Evolutionary conservation across 345 rosid species (phyloP).

Genomic region (Brassica cretica): DNA sequence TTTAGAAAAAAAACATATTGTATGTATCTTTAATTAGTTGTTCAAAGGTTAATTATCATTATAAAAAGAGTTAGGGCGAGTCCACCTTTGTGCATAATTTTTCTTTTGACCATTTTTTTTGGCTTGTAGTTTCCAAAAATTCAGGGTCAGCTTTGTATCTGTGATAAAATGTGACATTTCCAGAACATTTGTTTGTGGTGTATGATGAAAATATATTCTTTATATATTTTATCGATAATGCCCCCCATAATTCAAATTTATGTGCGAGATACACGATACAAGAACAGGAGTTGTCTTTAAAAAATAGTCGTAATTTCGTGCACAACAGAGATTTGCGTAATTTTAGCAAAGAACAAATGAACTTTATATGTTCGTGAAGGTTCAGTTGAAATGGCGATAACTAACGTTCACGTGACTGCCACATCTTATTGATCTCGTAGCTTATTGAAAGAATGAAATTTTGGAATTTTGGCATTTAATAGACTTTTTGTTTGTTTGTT

Average conservation of each 20-base stretch:
- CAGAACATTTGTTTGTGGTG: neutral
- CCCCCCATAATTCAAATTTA: neutral
- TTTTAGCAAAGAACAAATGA: conserved; percentile 20
- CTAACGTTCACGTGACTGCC: conserved; percentile 39
- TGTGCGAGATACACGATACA: neutral
- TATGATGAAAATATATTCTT: neutral
- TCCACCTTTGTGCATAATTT: neutral
- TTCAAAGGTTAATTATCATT: neutral
- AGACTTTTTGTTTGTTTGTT: conserved; percentile 14
- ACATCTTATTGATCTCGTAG: conserved; percentile 26
- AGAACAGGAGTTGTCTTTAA: neutral
- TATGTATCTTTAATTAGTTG: neutral
- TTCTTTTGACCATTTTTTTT: neutral
- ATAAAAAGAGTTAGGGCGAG: neutral
- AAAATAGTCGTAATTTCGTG: conserved; percentile 28
- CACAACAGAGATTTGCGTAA: conserved; percentile 28
- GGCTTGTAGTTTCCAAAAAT: neutral
- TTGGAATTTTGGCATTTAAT: neutral
- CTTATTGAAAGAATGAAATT: neutral
- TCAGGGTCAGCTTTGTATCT: neutral
- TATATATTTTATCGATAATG: neutral
- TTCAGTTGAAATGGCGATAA: conserved; percentile 25
- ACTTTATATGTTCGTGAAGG: conserved; percentile 26
- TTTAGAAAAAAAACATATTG: too few species aligned
- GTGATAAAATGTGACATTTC: neutral